Conservation (phyloP, 2,329 filamentous ascomycete genomes). For the Fusarium newnesense region DNA sequence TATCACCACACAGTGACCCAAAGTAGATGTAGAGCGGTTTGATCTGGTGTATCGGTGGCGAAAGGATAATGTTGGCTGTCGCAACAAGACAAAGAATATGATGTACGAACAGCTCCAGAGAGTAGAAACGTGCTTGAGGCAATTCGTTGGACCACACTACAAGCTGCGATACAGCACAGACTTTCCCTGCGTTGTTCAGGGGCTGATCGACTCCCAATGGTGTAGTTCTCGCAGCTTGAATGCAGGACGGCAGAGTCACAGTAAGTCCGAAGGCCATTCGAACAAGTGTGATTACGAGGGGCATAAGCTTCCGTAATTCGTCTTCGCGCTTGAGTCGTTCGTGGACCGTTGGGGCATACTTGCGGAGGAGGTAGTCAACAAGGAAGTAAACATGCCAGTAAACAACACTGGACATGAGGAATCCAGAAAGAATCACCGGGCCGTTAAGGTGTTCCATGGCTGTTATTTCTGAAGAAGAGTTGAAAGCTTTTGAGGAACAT, state of each 20-base stretch:
- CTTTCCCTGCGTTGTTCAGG: constrained; percentile 31
- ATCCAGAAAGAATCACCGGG: constrained; percentile 29
- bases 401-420: constrained; percentile 24
- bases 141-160: constrained; percentile 40
- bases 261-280: constrained; percentile 44
- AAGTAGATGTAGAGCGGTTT: constrained; percentile 42
- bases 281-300: constrained; percentile 28
- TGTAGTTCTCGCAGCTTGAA: constrained; percentile 32
- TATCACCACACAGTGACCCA: constrained; percentile 41
- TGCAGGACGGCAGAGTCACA: constrained; percentile 33
- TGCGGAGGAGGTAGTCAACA: constrained; percentile 22
- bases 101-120: constrained; percentile 39
- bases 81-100: constrained; percentile 40
- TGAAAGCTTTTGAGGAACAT: background rate
- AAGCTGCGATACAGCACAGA: constrained; percentile 42
- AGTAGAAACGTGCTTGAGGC: constrained; percentile 18
- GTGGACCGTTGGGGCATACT: constrained; percentile 19
- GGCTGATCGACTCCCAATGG: constrained; percentile 34
- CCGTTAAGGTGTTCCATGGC: constrained; percentile 24
- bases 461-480: background rate
- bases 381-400: constrained; percentile 37
- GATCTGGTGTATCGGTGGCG: constrained; percentile 40
- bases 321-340: constrained; percentile 20
- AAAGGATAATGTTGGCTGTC: constrained; percentile 34
- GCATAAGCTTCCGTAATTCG: constrained; percentile 24